Conservation (phyloP, 805 yeast species). For the Pichia sporocuriosa region DNA sequence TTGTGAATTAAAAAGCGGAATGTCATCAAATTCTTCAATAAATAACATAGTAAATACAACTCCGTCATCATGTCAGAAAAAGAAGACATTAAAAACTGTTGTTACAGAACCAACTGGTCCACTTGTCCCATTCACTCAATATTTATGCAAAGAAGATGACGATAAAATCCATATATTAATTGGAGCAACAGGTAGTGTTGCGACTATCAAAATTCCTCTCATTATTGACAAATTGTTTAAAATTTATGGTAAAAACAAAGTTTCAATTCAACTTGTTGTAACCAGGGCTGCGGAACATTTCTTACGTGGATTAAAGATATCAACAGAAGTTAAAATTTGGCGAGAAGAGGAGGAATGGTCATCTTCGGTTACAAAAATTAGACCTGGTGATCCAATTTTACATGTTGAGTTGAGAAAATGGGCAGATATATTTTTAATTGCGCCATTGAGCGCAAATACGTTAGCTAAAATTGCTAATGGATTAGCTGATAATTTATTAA, state of each 20-base stretch:
- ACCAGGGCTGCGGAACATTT: conserved; percentile 85
- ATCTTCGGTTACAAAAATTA: conserved; percentile 34
- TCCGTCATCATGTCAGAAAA: conserved; percentile 12
- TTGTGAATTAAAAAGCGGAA: conserved; percentile 6
- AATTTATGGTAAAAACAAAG: conserved; percentile 63
- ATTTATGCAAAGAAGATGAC: conserved; percentile 67
- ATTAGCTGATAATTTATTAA: conserved; percentile 83
- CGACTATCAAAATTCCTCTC: conserved; percentile 86
- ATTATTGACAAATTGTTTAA: conserved; percentile 83
- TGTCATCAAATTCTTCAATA: conserved; percentile 10
- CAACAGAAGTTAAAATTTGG: conserved; percentile 79
- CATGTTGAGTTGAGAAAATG: conserved; percentile 27
- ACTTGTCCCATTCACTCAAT: conserved; percentile 68
- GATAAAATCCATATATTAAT: conserved; percentile 80
- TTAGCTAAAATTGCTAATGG: conserved; percentile 86
- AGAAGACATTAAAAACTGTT: conserved; percentile 38
- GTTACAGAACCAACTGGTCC: conserved; percentile 55
- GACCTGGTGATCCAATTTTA: conserved; percentile 88
- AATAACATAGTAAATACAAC: conserved; percentile 8
- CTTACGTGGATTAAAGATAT: conserved; percentile 44
- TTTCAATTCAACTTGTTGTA: conserved; percentile 78
- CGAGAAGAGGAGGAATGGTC: conserved; percentile 92
- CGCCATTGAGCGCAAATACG: conserved; percentile 33
- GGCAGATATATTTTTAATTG: conserved; percentile 5
- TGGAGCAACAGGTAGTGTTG: conserved; percentile 95